phyloP scores from a whole-genome alignment of 495 filamentous ascomycete species.

The Aspergillus coremiiformis region DNA sequence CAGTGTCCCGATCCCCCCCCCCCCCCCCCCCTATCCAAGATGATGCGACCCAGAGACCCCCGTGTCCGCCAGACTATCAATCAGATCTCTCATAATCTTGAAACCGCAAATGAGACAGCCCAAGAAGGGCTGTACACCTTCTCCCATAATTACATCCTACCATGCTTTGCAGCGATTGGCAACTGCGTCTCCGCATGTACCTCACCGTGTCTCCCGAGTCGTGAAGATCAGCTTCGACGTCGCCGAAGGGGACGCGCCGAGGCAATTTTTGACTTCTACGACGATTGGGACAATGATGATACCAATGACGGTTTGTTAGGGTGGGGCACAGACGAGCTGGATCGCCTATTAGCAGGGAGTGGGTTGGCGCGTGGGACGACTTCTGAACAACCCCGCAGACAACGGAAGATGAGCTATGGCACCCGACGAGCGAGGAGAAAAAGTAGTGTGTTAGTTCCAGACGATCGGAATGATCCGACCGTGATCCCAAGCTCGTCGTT shows the following conservation, averaged over 20 bases:
- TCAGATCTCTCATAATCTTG: conserved; percentile 84
- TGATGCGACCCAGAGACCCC: conserved; percentile 74
- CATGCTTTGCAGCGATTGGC: conserved; percentile 63
- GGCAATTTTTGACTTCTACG: conserved; percentile 93
- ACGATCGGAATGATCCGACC: conserved; percentile 67
- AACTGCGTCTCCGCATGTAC: conserved; percentile 63
- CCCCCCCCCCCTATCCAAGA: conserved; percentile 12
- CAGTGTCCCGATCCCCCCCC: not conserved
- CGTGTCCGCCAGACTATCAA: conserved; percentile 92
- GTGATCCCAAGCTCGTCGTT: conserved; percentile 82
- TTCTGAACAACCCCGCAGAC: conserved; percentile 61
- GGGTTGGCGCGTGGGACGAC: conserved; percentile 43
- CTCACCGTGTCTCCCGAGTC: conserved; percentile 61
- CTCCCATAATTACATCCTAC: conserved; percentile 73
- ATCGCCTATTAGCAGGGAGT: conserved; percentile 74
- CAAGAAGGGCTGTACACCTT: conserved; percentile 85
- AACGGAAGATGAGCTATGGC: conserved; percentile 84
- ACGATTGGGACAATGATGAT: conserved; percentile 87
- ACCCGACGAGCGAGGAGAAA: conserved; percentile 55
- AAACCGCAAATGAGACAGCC: conserved; percentile 84
- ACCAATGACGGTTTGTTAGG: conserved; percentile 56
- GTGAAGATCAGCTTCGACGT: conserved; percentile 66
- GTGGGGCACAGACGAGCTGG: conserved; percentile 79
- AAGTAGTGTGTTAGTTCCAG: conserved; percentile 54
- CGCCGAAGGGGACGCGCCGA: conserved; percentile 64